Base-by-base conservation (phyloP, 1,139 yeast genomes). In the Schwanniomyces etchellsii region DNA sequence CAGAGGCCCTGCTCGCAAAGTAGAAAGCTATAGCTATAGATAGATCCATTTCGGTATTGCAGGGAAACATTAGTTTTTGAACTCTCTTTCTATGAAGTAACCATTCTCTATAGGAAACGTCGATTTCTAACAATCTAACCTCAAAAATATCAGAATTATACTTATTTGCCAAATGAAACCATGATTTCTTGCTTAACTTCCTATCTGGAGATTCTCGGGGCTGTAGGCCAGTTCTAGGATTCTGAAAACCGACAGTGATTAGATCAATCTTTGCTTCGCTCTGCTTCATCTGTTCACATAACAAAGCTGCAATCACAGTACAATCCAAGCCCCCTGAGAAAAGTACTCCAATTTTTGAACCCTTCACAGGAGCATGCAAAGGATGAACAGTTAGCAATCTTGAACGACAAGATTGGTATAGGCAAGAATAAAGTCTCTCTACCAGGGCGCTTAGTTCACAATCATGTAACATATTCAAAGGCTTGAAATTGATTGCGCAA, bases 271-370 rank as follows among this genome's bases (percentile, higher is more conserved):
- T 29, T 20, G 5, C 27, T 30, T 7, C 28, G 25, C 14, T 20
- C 6, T 12, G 15, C 9, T 34, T 33, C 25, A 42, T 31, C 32
- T 60, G 53, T 28, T 57, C 55, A 29, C 64, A 53, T n/a, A 64
- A 39, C 13, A 65, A 33, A 1, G 60, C 60, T 14, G 94, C 88
- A 10, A 91, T 47, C 1, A 91, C 58, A 0, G 96, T 81, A 50
- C 98, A 91, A 47, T 91, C 98, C 6, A 91, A 62, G 0, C 98
- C 99, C 1, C 99, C 98, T 25, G 96, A 86, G 49, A 86, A 91
- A 21, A 91, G 57, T 1, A 91, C 64, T 0, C 85, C 86, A 16
- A 83, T 50, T 5, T 52, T 45, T 3, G 72, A 52, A 16, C 48
- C 60, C 11, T 52, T 53, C 9, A 28, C 28, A 1, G 47, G 37